Evolutionary conservation across 176 grass and related monocot genomes (phyloP).

Genomic region (Musa troglodytarum): DNA sequence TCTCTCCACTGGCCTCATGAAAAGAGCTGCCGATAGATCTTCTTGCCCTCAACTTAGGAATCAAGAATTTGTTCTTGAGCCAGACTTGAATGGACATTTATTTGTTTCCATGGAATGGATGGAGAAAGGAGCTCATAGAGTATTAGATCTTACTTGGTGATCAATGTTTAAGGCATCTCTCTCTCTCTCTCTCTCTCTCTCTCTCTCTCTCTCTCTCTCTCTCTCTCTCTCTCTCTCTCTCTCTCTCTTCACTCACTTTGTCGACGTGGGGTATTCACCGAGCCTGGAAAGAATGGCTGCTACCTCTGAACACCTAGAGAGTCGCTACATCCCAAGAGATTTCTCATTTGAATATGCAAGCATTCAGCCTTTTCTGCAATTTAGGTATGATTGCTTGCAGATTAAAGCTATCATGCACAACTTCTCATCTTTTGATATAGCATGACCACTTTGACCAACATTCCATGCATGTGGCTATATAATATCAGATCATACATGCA

Average conservation of each 20-base stretch:
- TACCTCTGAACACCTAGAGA: neutral
- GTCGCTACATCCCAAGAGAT: neutral
- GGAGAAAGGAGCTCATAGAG: too few species aligned
- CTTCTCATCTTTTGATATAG: constrained; percentile 1
- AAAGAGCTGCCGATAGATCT: too few species aligned
- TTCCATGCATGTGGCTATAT: neutral
- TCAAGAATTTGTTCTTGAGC: too few species aligned
- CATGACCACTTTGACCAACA: neutral
- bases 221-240: too few species aligned
- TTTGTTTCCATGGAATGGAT: too few species aligned
- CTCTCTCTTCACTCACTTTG: neutral
- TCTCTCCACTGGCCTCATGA: too few species aligned
- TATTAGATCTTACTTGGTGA: too few species aligned
- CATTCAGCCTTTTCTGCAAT: neutral
- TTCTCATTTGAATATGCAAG: neutral
- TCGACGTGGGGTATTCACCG: neutral
- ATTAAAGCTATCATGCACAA: constrained; percentile 7
- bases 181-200: too few species aligned
- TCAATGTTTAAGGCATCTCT: too few species aligned
- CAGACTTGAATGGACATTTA: too few species aligned
- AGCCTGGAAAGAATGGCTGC: neutral
- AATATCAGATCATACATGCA: neutral
- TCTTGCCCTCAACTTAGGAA: too few species aligned
- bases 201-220: too few species aligned
- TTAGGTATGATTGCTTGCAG: neutral